phyloP scores from a whole-genome alignment of 768 basidiomycete species.

The Boletus rubescentipes region DNA sequence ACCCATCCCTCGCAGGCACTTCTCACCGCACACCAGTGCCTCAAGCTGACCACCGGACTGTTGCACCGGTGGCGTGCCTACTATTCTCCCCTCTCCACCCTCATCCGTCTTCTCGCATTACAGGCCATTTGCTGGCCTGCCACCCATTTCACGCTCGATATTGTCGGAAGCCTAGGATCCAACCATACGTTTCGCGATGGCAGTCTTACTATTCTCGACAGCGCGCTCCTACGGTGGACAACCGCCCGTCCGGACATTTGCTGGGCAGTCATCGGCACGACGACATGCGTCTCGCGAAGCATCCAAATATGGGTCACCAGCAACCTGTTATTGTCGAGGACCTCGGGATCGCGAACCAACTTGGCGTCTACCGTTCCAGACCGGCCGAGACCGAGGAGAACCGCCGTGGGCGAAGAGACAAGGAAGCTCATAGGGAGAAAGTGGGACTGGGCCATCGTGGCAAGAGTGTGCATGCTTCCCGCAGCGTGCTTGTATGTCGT shows the following conservation, averaged over 20 bases:
- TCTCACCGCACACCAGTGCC: conserved; percentile 87
- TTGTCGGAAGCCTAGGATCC: conserved; percentile 50
- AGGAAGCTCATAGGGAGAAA: conserved; percentile 47
- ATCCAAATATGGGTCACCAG: conserved; percentile 96
- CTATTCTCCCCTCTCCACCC: conserved; percentile 83
- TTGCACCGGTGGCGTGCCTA: conserved; percentile 88
- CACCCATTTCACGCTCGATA: conserved; percentile 77
- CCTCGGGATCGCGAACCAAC: conserved; percentile 6
- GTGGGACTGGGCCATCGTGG: conserved; percentile 82
- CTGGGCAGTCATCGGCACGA: conserved; percentile 90
- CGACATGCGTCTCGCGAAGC: conserved; percentile 78
- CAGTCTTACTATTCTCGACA: conserved; percentile 21
- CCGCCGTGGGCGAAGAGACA: conserved; percentile 14
- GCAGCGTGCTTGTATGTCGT: conserved; percentile 72
- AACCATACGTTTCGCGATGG: conserved; percentile 7
- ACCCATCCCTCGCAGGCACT: conserved; percentile 51
- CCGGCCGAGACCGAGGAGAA: conserved; percentile 22
- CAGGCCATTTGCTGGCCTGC: conserved; percentile 98
- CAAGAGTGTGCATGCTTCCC: conserved; percentile 67
- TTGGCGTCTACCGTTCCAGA: conserved; percentile 12
- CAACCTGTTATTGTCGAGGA: conserved; percentile 53
- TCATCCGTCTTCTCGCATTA: conserved; percentile 87
- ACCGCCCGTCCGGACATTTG: conserved; percentile 73
- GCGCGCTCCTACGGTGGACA: conserved; percentile 38
- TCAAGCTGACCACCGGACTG: conserved; percentile 83